Evolutionary conservation across 768 basidiomycete species (phyloP).

Genomic region (Podaxis mareebaensis): DNA sequence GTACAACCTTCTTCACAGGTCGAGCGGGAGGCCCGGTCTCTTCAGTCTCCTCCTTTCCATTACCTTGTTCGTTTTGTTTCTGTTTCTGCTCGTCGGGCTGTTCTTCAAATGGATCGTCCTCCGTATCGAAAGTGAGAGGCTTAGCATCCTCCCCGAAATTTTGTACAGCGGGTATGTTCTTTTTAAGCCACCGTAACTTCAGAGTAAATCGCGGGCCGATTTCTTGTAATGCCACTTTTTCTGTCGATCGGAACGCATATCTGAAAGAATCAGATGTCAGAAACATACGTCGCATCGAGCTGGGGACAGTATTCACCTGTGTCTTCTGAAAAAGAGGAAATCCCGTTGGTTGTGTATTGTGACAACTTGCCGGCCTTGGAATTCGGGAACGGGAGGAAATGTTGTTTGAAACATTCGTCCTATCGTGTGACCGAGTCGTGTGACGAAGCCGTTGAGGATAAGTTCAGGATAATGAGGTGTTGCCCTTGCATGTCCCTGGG

Average conservation of each 20-base stretch:
- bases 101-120: constrained; percentile 23
- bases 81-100: constrained; percentile 31
- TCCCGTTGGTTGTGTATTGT: constrained; percentile 97
- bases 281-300: too few relatives aligned
- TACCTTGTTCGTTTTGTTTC: constrained; percentile 27
- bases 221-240: constrained; percentile 92
- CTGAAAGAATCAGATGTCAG: constrained; percentile 37
- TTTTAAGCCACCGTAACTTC: constrained; percentile 87
- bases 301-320: constrained; percentile 57
- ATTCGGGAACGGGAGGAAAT: constrained; percentile 94
- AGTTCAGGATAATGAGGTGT: constrained; percentile 95
- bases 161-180: constrained; percentile 82
- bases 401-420: constrained; percentile 96
- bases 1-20: constrained; percentile 41
- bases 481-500: constrained; percentile 86
- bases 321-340: constrained; percentile 95
- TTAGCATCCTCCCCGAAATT: constrained; percentile 64
- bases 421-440: constrained; percentile 88
- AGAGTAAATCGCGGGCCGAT: constrained; percentile 98
- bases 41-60: constrained; percentile 20
- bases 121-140: constrained; percentile 54
- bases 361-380: constrained; percentile 95
- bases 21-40: background rate
- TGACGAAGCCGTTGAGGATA: constrained; percentile 92
- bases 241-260: constrained; percentile 89